phyloP scores from a whole-genome alignment of 371 early-diverging fungal genomes.

The Globomyces sp. region DNA sequence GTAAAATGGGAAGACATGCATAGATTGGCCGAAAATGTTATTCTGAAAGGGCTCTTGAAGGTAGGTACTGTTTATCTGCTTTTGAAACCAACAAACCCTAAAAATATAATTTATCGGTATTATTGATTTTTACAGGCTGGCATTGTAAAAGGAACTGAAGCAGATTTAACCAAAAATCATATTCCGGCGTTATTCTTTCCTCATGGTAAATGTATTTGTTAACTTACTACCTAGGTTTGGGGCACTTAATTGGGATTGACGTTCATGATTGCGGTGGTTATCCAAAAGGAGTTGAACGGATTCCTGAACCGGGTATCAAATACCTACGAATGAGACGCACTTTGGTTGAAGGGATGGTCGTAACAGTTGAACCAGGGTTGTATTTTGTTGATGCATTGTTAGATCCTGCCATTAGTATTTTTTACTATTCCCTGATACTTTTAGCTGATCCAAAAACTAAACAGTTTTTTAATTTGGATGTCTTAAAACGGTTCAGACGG shows the following conservation, averaged over 20 bases:
- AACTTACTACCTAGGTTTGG: conserved; percentile 32
- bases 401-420: conserved; percentile 31
- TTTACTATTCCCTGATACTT: conserved; percentile 22
- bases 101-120: not conserved
- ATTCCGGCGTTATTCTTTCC: conserved; percentile 88
- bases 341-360: conserved; percentile 73
- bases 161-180: conserved; percentile 65
- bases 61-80: not conserved
- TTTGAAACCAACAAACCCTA: not conserved
- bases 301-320: conserved; percentile 77
- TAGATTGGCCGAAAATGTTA: conserved; percentile 67
- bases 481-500: conserved; percentile 61
- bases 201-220: conserved; percentile 57
- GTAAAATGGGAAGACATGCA: conserved; percentile 91
- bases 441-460: conserved; percentile 53
- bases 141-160: conserved; percentile 66
- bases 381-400: conserved; percentile 51
- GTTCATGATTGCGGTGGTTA: conserved; percentile 89
- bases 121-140: conserved; percentile 42
- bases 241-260: conserved; percentile 53
- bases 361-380: conserved; percentile 91
- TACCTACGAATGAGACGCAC: conserved; percentile 84
- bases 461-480: conserved; percentile 68
- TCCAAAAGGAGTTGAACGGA: conserved; percentile 72
- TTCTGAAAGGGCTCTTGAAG: conserved; percentile 70